phyloP scores from a whole-genome alignment of 148 eudicot genomes.

The Arbutus unedo region DNA sequence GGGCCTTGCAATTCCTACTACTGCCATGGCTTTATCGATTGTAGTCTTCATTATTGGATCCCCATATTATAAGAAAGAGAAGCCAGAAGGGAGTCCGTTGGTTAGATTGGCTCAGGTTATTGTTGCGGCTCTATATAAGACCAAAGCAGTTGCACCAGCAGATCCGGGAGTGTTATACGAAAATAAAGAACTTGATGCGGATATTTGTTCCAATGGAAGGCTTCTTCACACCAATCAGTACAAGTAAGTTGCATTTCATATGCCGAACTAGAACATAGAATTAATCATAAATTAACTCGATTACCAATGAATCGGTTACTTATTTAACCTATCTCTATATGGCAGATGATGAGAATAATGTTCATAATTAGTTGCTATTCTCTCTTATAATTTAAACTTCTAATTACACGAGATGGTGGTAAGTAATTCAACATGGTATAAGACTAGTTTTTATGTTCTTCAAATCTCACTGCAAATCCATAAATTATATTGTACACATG shows the following conservation, averaged over 20 bases:
- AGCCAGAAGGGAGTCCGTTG: conserved; percentile 56
- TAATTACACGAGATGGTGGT: not conserved
- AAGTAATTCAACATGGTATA: not conserved
- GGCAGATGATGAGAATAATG: not conserved
- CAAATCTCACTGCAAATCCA: not conserved
- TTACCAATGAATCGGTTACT: not conserved
- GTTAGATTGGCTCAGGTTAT: conserved; percentile 46
- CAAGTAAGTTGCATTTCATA: conserved; percentile 31
- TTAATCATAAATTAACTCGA: not conserved
- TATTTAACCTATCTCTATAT: not conserved
- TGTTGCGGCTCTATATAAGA: conserved; percentile 41
- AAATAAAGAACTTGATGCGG: conserved; percentile 49
- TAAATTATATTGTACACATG: not conserved
- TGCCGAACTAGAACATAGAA: not conserved
- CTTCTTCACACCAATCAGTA: conserved; percentile 52
- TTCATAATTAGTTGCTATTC: not conserved
- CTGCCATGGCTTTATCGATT: conserved; percentile 49
- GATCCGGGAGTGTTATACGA: conserved; percentile 29
- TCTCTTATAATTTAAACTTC: not conserved
- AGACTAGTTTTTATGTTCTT: not conserved
- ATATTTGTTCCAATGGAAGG: conserved; percentile 41
- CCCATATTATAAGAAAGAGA: conserved; percentile 37
- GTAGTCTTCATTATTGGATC: conserved; percentile 42
- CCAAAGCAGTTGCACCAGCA: conserved; percentile 30
- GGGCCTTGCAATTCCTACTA: conserved; percentile 63